Evolutionary conservation across 768 basidiomycete genomes (phyloP), one percentile per base, ranked within the genome.

Genomic region (Jaapia argillacea): DNA sequence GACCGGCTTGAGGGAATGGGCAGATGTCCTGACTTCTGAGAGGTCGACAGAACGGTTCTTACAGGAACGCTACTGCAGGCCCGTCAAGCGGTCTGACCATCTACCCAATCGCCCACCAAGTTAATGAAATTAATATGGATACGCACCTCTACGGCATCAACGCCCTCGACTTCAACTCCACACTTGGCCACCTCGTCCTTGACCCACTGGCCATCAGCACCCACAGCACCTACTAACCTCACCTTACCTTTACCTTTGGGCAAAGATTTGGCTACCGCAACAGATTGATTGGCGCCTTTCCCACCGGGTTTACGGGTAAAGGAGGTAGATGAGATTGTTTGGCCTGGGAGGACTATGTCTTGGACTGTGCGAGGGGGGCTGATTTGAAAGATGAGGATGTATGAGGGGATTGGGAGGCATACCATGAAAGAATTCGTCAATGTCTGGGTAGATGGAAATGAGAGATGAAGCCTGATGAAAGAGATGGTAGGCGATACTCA

Each of bases 251-350:
- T 73, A 13, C 78, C 77, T 28, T 65, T 65, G 0, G 70, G 67
- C 18, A 79, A 63, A 13, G 79, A 77, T 28, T 65, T 65, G 0
- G 70, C 68, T 18, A 79, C 63, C 2, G 78, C 75, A 4, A 73
- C 71, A 4, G 79, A 74, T 55, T 81, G 78, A 54, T 81, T 81
- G 6, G 74, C 77, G 25, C 79, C 79, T 54, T 80, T 80, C 1
- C 78, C 79, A 4, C 79, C 78, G 2, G 71, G 63, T 0, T 72
- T 65, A 40, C 71, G 67, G 40, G 71, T 69, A 41, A 74, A 68
- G 1, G 48, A 53, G 23, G 59, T 56, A 5, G 79, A 78, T 1
- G 75, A 76, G 23, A 78, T 71, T 3, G 78, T 81, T 57, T 80
- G 70, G 24, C 77, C 77, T 1, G 77, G 74, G 26, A 66, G 68